Base-by-base conservation (phyloP, 768 basidiomycete species). In the Strobilomyces echinocephalus region DNA sequence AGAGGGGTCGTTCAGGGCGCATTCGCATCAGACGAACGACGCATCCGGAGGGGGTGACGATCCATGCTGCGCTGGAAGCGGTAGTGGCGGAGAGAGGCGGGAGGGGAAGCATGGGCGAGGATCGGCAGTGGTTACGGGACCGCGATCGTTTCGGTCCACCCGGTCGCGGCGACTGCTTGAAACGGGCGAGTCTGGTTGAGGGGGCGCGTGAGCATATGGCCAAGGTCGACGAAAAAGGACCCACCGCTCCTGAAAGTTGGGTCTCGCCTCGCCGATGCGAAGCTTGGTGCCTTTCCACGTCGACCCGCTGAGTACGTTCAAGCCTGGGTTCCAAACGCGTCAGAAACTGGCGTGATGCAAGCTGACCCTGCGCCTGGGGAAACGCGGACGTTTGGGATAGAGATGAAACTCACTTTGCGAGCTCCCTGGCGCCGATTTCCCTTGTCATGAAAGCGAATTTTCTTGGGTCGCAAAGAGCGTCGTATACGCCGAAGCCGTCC, bases 201-300 rank as follows among this genome's bases (percentile, higher is more conserved):
- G 12, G n/a, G n/a, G n/a, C n/a, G 36, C 40, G 26, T 20, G 24
- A 42, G 10, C 21, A 36, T 4, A 28, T 30, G 9, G 30, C 30
- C n/a, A 26, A 8, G 9, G 43, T 10, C 34, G 20, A 40, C 18
- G 11, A 55, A 43, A 30, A 44, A 21, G 2, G 16, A 21, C 56
- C 38, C 46, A 86, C 90, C 82, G 76, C 63, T 85, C 82, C 3
- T 67, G 68, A 61, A 76, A 91, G 65, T 91, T 83, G 1, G 84
- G 85, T 56, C 82, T 87, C 16, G 91, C 90, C 60, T 91, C 88
- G 9, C 88, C 88, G 34, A 93, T 79, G 16, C 89, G 79, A 31
- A 93, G 71, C 60, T 87, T 91, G 20, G 89, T 73, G 18, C 91
- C 91, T 71, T 91, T 92, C 88, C 89, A 94, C 1, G 81, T 88